Conservation (phyloP, 2,329 filamentous ascomycete genomes). For the Monosporascus cannonballus region DNA sequence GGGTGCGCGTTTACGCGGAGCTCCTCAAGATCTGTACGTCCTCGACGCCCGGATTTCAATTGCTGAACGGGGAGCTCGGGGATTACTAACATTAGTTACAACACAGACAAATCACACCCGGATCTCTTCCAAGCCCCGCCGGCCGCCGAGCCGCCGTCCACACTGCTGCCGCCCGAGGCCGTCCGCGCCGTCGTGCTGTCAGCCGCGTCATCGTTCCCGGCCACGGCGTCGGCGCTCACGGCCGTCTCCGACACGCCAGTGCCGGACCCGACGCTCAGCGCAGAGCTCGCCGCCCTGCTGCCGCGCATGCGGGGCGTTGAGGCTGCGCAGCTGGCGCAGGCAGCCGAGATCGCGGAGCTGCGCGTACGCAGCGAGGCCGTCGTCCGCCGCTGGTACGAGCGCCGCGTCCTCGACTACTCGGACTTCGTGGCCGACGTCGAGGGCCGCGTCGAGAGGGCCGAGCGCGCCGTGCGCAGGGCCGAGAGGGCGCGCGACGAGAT, state of each 20-base stretch:
- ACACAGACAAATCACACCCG: slow-evolving; percentile 45
- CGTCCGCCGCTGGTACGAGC: slow-evolving; percentile 68
- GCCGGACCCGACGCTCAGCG: slow-evolving; percentile 48
- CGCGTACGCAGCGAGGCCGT: slow-evolving; percentile 56
- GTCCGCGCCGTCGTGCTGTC: slow-evolving; percentile 50
- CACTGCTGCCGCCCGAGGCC: slow-evolving; percentile 43
- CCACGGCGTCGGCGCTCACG: slow-evolving; percentile 51
- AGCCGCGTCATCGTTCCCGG: slow-evolving; percentile 49
- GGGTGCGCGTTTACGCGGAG: slow-evolving; percentile 51
- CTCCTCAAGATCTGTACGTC: slow-evolving; percentile 54
- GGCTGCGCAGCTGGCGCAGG: slow-evolving; percentile 56
- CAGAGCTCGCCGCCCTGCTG: slow-evolving; percentile 49
- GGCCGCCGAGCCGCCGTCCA: slow-evolving; percentile 40
- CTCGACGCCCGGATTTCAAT: not conserved
- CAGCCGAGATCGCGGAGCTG: slow-evolving; percentile 56
- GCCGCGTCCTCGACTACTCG: slow-evolving; percentile 61
- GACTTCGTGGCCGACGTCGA: slow-evolving; percentile 68
- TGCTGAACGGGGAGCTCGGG: not conserved
- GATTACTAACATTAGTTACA: not conserved
- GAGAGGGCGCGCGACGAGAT: slow-evolving; percentile 53
- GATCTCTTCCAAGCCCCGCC: slow-evolving; percentile 46
- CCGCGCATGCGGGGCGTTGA: slow-evolving; percentile 58
- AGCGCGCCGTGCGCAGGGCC: slow-evolving; percentile 57
- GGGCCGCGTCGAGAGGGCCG: slow-evolving; percentile 57
- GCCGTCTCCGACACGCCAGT: slow-evolving; percentile 51